These are phyloP conservation scores for Trichocladium antarcticum DNA, from an alignment of 495 filamentous ascomycete species.

Conservation along the genomic window DNA sequence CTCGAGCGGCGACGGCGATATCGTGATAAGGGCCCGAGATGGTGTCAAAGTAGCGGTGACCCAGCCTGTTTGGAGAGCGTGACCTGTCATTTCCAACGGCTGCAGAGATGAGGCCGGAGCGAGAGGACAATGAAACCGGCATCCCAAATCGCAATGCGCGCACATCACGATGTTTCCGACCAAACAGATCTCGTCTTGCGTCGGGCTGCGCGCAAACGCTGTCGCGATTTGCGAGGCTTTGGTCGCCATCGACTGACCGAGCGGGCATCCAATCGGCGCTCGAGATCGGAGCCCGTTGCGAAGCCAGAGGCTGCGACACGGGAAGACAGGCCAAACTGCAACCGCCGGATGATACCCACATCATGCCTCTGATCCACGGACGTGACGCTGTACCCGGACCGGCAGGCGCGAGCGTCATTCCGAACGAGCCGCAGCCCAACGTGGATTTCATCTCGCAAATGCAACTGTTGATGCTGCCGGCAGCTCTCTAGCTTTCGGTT, in stretches of 20 bases:
- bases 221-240: constrained; percentile 9
- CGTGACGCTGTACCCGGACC: too few relatives aligned
- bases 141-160: background rate
- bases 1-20: background rate
- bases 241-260: constrained; percentile 1
- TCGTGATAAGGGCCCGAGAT: constrained; percentile 17
- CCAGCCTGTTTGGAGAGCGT: background rate
- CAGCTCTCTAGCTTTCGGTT: background rate
- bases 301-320: constrained; percentile 3
- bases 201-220: background rate
- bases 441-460: background rate
- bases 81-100: background rate
- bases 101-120: constrained; percentile 2
- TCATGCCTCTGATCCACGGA: background rate
- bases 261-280: background rate
- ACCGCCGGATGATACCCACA: constrained; percentile 5
- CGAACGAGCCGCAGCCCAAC: background rate
- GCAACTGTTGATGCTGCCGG: background rate
- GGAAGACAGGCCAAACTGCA: background rate
- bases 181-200: constrained; percentile 2
- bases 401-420: background rate
- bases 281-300: background rate
- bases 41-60: constrained; percentile 17
- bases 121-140: constrained; percentile 3
- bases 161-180: background rate